Percentiles rank a stretch among this genome's conserved stretches.
phyloP scores from a whole-genome alignment of 176 grass and related monocot genomes.

The Eremochloa ophiuroides region DNA sequence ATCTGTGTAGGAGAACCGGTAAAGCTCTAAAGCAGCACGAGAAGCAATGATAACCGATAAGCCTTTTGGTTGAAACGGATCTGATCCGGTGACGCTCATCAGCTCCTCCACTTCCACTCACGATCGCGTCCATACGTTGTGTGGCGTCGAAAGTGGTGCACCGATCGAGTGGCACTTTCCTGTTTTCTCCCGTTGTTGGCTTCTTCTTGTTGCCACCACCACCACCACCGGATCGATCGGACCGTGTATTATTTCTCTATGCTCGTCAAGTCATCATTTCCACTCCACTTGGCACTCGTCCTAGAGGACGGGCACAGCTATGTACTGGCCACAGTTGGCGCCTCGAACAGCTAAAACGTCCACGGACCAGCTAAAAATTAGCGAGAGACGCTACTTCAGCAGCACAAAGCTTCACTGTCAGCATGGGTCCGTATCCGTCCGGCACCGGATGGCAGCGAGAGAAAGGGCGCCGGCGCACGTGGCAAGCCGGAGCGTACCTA shows the following conservation, averaged over 20 bases:
- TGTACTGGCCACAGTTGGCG: neutral
- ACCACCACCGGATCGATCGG: neutral
- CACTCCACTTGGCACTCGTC: neutral
- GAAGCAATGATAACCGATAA: neutral
- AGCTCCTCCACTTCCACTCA: neutral
- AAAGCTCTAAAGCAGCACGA: neutral
- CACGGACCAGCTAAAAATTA: neutral
- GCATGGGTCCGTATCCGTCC: neutral
- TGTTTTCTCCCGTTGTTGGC: neutral
- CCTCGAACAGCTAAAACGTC: neutral
- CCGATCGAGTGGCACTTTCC: neutral
- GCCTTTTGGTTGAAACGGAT: neutral
- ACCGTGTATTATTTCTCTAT: neutral
- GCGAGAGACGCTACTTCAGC: neutral
- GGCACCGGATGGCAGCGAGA: neutral
- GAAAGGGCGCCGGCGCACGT: neutral
- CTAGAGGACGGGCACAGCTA: neutral
- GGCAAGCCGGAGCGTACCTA: neutral
- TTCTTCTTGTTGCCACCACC: too few relatives aligned
- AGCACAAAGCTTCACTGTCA: neutral
- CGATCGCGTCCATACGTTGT: neutral
- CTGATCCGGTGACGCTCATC: neutral
- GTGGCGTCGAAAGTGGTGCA: neutral
- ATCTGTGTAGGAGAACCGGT: neutral
- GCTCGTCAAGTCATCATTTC: slow-evolving; percentile 5